These are phyloP conservation scores for Paspalum vaginatum DNA, from an alignment of 176 grass and related monocot genomes.

Conservation along the genomic window DNA sequence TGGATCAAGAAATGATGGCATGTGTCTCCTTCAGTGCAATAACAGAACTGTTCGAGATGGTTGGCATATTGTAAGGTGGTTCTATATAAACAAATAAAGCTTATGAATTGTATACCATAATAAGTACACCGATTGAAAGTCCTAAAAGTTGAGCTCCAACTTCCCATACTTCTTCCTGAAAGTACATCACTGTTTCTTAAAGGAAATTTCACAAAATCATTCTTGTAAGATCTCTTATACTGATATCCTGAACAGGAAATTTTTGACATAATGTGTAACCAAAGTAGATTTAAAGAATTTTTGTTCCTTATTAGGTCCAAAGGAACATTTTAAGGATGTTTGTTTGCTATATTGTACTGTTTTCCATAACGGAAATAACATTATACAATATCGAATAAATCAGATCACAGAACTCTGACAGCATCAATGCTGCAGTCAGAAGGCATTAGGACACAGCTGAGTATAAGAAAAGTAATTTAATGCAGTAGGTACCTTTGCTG, in stretches of 20 bases:
- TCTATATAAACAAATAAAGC: constrained; percentile 12
- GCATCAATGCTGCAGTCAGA: not conserved
- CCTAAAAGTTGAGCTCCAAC: constrained; percentile 87
- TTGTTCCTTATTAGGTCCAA: not conserved
- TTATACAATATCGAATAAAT: not conserved
- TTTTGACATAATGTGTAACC: not conserved
- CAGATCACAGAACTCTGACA: not conserved
- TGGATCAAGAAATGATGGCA: constrained; percentile 1
- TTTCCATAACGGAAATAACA: constrained; percentile 13
- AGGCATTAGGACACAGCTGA: constrained; percentile 1
- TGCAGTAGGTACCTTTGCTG: constrained; percentile 72
- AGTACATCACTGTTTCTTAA: constrained; percentile 3
- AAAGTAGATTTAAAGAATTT: not conserved
- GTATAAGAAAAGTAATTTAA: constrained; percentile 16
- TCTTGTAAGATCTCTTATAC: not conserved
- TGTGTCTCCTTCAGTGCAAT: constrained; percentile 13
- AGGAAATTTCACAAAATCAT: not conserved
- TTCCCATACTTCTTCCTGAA: constrained; percentile 99
- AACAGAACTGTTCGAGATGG: constrained; percentile 21
- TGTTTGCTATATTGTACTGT: not conserved
- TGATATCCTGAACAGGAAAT: not conserved
- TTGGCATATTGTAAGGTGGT: constrained; percentile 14
- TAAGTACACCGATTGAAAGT: constrained; percentile 63
- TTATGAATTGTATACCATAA: constrained; percentile 63
- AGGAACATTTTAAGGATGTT: not conserved